Evolutionary conservation across 2,329 filamentous ascomycete species (phyloP).

Genomic region (Madurella mycetomatis): DNA sequence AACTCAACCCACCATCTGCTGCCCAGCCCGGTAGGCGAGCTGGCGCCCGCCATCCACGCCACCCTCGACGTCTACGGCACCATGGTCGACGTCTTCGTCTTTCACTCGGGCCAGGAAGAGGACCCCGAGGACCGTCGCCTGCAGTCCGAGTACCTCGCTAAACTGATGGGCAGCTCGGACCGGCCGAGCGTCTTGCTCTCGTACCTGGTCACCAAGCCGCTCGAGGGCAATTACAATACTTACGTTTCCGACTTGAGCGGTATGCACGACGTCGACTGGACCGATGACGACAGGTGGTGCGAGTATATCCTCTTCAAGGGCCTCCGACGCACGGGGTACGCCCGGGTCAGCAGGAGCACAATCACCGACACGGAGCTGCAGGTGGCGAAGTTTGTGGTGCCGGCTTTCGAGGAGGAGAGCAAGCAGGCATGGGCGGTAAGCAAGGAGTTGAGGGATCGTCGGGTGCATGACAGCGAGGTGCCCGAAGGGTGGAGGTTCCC

Average conservation of each 20-base stretch:
- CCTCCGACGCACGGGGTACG: constrained; percentile 80
- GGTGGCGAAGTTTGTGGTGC: constrained; percentile 90
- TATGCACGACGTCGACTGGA: constrained; percentile 92
- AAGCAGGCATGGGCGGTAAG: constrained; percentile 37
- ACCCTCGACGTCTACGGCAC: constrained; percentile 90
- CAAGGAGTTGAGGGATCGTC: constrained; percentile 52
- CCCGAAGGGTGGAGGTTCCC: constrained; percentile 80
- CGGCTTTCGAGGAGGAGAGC: constrained; percentile 58
- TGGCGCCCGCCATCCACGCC: constrained; percentile 95
- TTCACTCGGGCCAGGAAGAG: constrained; percentile 98
- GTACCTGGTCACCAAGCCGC: constrained; percentile 87
- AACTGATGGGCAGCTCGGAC: constrained; percentile 78
- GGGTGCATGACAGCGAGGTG: constrained; percentile 67
- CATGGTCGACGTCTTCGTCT: constrained; percentile 89
- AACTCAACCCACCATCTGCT: constrained; percentile 96
- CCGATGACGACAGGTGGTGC: constrained; percentile 97
- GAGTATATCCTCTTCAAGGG: constrained; percentile 97
- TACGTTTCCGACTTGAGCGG: constrained; percentile 82
- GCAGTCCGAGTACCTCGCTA: constrained; percentile 79
- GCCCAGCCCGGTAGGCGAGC: constrained; percentile 87
- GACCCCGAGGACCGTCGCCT: constrained; percentile 86
- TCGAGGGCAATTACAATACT: constrained; percentile 92
- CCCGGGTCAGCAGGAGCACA: constrained; percentile 77
- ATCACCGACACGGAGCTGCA: constrained; percentile 98
- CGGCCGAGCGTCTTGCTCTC: constrained; percentile 81